phyloP scores from a whole-genome alignment of 2,329 filamentous ascomycete species.

The Cordyceps javanica region DNA sequence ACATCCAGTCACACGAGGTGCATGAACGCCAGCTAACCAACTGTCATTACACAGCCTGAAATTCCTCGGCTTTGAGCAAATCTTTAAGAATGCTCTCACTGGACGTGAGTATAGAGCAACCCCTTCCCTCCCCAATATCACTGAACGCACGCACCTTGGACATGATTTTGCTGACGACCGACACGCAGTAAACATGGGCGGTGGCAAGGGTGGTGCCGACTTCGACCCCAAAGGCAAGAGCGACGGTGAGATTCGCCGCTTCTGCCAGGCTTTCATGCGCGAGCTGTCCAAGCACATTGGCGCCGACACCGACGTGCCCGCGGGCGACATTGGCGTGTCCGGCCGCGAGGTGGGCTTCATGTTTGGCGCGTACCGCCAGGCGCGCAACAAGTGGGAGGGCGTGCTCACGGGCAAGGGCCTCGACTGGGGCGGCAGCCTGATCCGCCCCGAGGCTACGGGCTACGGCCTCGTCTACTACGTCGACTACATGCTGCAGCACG shows the following conservation, averaged over 20 bases:
- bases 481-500: slow-evolving; percentile 89
- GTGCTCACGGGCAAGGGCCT: slow-evolving; percentile 94
- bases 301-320: slow-evolving; percentile 90
- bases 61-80: slow-evolving; percentile 98
- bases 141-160: slow-evolving; percentile 20
- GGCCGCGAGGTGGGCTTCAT: slow-evolving; percentile 90
- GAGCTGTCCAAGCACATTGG: slow-evolving; percentile 95
- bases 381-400: slow-evolving; percentile 89
- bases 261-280: slow-evolving; percentile 94
- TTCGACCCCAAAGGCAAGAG: slow-evolving; percentile 99
- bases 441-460: slow-evolving; percentile 93
- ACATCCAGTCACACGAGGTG: too few relatives aligned
- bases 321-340: slow-evolving; percentile 92
- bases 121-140: neutral
- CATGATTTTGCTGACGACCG: slow-evolving; percentile 13
- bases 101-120: slow-evolving; percentile 74
- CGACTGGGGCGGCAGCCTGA: slow-evolving; percentile 87
- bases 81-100: slow-evolving; percentile 99
- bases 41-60: slow-evolving; percentile 63
- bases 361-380: slow-evolving; percentile 88
- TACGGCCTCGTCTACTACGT: slow-evolving; percentile 97
- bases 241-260: slow-evolving; percentile 93
- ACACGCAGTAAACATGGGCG: slow-evolving; percentile 63
- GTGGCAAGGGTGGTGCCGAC: slow-evolving; percentile 95
- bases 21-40: slow-evolving; percentile 33